Base-by-base conservation (phyloP, 2,329 filamentous ascomycete species). In the Chrysoporthe cubensis region DNA sequence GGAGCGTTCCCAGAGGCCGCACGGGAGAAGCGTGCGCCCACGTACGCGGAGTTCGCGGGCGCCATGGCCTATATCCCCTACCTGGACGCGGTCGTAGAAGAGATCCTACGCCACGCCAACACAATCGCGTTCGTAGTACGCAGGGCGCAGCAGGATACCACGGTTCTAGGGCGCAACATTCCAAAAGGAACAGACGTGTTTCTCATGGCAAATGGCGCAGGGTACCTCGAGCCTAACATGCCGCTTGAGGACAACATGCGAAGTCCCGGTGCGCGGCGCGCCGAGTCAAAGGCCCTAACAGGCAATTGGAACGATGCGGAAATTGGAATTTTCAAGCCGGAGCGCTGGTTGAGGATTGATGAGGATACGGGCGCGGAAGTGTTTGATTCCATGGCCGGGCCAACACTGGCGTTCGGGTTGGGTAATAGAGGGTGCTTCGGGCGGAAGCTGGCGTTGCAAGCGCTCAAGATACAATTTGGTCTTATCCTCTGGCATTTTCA, bases 371-470 rank as follows among this genome's bases (percentile, higher is more conserved):
- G 71, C 54, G 40, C 50, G 1, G 67, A 46, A n/a, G 72, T 72
- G 18, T 80, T 78, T 52, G 75, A 78, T 54, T 64, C 74, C 1
- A 68, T 73, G 59, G 77, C 79, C 0, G 80, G 79, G 0, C 80
- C 79, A 0, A 73, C 68, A 13, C 70, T 80, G 34, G 71, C 76
- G 0, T 82, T 82, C 70, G 77, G 78, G 0, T 56, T 75, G 6
- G 80, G 80, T 0, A 74, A 76, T 2, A 71, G 80, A 2, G 76
- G 76, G 1, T 82, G 80, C 64, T 82, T 77, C 60, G 80, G 80
- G 0, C 75, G 75, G 65, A 76, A 72, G 70, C 68, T 82, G 68
- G 80, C 78, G 1, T 74, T 78, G 44, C 52, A 80, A 46, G 73
- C 79, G 69, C 44, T 82, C 70, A 73, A 75, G 44, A 76, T 79